These are phyloP conservation scores for Clarireedia hainanense DNA, from an alignment of 2,329 filamentous ascomycete genomes.

Conservation along the genomic window DNA sequence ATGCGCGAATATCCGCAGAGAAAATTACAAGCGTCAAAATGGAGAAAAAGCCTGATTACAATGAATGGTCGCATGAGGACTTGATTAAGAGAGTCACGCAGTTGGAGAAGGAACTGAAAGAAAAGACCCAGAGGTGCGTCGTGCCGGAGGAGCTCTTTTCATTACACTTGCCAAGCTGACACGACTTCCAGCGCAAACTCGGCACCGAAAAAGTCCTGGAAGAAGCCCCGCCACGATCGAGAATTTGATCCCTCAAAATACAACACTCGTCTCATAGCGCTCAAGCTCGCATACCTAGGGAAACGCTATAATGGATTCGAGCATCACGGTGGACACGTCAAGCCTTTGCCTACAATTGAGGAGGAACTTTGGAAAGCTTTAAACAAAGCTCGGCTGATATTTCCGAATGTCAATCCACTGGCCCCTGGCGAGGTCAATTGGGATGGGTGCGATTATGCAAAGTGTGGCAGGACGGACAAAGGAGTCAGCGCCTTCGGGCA, in stretches of 20 bases:
- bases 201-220: conserved; percentile 34
- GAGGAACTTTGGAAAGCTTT: conserved; percentile 91
- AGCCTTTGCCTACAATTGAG: conserved; percentile 74
- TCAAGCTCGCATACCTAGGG: conserved; percentile 92
- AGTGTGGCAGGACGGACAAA: conserved; percentile 86
- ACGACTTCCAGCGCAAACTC: conserved; percentile 4
- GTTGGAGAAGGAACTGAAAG: conserved; percentile 58
- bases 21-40: conserved; percentile 5
- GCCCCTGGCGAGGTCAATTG: conserved; percentile 59
- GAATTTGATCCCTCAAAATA: conserved; percentile 70
- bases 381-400: conserved; percentile 73
- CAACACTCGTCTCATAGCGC: conserved; percentile 72
- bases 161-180: neutral
- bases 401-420: conserved; percentile 43
- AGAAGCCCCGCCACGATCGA: conserved; percentile 24
- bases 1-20: neutral
- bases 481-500: conserved; percentile 97
- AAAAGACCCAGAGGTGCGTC: conserved; percentile 32
- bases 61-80: conserved; percentile 58
- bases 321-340: conserved; percentile 63
- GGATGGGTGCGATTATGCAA: conserved; percentile 82
- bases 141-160: neutral
- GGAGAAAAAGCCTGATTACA: conserved; percentile 41
- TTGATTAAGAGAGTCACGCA: conserved; percentile 60
- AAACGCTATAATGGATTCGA: conserved; percentile 91